Base-by-base conservation (phyloP, 2,329 filamentous ascomycete genomes). In the Trichoderma semiorbis region DNA sequence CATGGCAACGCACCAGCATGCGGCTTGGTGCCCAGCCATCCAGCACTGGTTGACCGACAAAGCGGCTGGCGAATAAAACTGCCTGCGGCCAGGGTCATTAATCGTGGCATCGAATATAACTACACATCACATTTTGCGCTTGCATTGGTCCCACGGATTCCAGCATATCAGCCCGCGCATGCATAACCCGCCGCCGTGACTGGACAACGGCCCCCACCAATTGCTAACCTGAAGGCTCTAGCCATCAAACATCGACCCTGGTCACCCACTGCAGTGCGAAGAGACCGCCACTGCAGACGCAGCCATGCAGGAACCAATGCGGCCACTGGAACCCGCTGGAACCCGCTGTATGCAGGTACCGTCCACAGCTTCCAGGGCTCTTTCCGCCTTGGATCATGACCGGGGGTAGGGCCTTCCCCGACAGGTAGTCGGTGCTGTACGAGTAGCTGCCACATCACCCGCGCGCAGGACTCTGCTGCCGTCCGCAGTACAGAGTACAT, bases 261-360 rank as follows among this genome's bases (percentile, higher is more conserved):
- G n/a, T 30, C 36, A 18, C 58, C 43, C 57, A 39, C 67, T 55
- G 28, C 18, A 30, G 58, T 39, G 28, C 18, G 39, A 43, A 71
- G 61, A 71, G 69, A 65, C 69, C 69, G 69, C 69, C 69, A 71
- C 69, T 71, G 61, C 60, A 71, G 69, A 47, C 50, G 60, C 69
- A 71, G 69, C 61, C 61, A 71, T 71, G 69, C 69, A 71, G 69
- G 69, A 71, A 70, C 69, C 60, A 70, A 64, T 58, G 69, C 69
- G 50, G 60, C 69, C 69, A 71, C 50, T 61, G 69, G 69, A 71
- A 47, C 68, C 61, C 34, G 53, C 61, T 61, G 69, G 69, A 71
- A 26, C 68, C 61, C 34, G 53, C 60, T 28, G 61, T 71, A 71
- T 71, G 69, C 69, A 71, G 69, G 69, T 71, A 71, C 69, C 60